Percentiles rank a stretch among this genome's conserved stretches.
Conservation (phyloP, 2,329 filamentous ascomycete genomes). For the Penicillium sp. region DNA sequence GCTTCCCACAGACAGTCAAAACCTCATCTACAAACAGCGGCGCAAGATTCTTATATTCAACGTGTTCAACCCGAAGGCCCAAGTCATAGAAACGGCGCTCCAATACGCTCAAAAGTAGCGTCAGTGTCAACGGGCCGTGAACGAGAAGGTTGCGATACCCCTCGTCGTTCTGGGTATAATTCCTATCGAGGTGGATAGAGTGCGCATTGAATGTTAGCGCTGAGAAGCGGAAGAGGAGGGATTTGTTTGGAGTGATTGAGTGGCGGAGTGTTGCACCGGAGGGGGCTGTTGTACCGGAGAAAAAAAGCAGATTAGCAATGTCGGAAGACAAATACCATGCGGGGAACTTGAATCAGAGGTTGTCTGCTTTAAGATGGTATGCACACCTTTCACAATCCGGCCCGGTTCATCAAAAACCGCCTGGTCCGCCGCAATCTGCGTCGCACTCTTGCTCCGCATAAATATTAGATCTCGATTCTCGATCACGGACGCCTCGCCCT, state of each 20-base stretch:
- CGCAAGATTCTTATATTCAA: constrained; percentile 79
- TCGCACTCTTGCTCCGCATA: constrained; percentile 53
- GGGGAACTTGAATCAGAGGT: too few relatives aligned
- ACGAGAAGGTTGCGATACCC: constrained; percentile 75
- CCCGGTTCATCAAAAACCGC: constrained; percentile 22
- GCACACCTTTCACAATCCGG: constrained; percentile 41
- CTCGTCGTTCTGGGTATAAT: constrained; percentile 70
- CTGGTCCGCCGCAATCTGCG: constrained; percentile 33
- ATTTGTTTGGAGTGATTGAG: constrained; percentile 64
- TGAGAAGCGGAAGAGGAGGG: constrained; percentile 85
- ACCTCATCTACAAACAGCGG: constrained; percentile 76
- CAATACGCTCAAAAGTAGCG: constrained; percentile 72
- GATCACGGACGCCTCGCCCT: constrained; percentile 50
- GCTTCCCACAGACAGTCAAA: constrained; percentile 68
- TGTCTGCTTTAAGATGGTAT: constrained; percentile 7
- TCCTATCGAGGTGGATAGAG: constrained; percentile 78
- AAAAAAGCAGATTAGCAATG: constrained; percentile 23
- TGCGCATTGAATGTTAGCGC: constrained; percentile 93
- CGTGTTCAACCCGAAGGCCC: constrained; percentile 49
- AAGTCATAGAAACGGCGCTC: constrained; percentile 52
- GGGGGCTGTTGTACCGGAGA: constrained; percentile 46
- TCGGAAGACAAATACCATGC: constrained; percentile 2
- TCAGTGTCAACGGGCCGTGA: constrained; percentile 80
- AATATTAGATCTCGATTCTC: constrained; percentile 67
- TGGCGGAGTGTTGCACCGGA: constrained; percentile 57